Base-by-base conservation (phyloP, 2,329 filamentous ascomycete genomes). In the Aureobasidium sp. region DNA sequence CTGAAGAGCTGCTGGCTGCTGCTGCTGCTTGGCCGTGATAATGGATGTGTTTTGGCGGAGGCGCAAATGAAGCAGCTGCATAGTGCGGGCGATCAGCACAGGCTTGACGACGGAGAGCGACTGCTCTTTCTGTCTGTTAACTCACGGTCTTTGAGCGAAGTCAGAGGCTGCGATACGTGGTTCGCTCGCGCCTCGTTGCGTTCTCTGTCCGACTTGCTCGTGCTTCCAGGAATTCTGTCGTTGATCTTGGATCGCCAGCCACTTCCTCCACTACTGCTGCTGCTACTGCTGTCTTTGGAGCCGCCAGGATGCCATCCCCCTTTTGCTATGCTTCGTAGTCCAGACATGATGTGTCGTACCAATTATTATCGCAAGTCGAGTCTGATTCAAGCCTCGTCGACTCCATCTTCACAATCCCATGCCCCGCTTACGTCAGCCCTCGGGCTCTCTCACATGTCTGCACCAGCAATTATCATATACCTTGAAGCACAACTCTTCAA, bases 11-110 rank as follows among this genome's bases (percentile, higher is more conserved):
- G 5, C 57, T 72, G 15, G 12, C 12, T 37, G 34, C 32, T 9
- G 78, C 69, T 3, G 78, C 75, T 7, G 72, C 74, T 15, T 73
- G 75, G 62, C 78, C 75, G 70, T 81, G 76, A 66, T 79, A 81
- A 55, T 79, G 77, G 62, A 78, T 74, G 65, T 83, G 88, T 69
- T 84, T 92, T 0, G 92, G 92, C 29, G 92, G 92, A 27, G 91
- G 90, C 2, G 84, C 90, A 71, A 96, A 96, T 17, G 85, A 83
- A 1, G 84, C 74, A 1, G 90, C 66, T 67, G 44, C 6, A 20
- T 13, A 5, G n/a, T 17, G 8, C 8, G 8, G 12, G 32, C 9
- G 37, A 43, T 66, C 46, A 66, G 50, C 24, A 29, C 6, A 39
- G 20, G 20, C 20, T 20, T 20, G 20, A 20, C 20, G 20, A 20